Percentiles rank a stretch among this genome's conserved stretches.
Conservation (phyloP, 768 basidiomycete genomes). For the Tylopilus sp. region DNA sequence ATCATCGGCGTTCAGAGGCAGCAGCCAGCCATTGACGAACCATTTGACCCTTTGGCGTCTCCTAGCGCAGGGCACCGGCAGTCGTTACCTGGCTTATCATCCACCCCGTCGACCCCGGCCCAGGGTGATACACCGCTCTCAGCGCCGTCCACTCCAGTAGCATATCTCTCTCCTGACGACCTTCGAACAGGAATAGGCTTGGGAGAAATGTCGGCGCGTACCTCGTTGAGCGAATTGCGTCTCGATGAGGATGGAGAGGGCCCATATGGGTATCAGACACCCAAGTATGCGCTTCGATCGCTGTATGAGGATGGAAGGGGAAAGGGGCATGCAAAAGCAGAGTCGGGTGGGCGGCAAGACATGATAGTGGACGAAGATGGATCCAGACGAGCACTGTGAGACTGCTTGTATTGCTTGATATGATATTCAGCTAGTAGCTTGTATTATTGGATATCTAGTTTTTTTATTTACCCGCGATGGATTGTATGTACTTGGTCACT, state of each 20-base stretch:
- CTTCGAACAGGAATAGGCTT: conserved; percentile 25
- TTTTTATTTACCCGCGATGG: not conserved
- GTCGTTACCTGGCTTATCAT: conserved; percentile 29
- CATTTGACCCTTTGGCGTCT: conserved; percentile 1
- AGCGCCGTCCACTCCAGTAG: conserved; percentile 28
- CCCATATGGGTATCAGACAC: conserved; percentile 19
- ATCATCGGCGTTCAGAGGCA: conserved; percentile 72
- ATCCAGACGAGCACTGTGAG: conserved; percentile 2
- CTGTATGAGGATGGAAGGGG: conserved; percentile 7
- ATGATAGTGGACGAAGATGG: conserved; percentile 19
- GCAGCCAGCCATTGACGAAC: conserved; percentile 23
- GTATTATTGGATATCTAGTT: not conserved
- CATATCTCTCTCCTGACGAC: conserved; percentile 26
- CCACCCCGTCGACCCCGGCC: conserved; percentile 30
- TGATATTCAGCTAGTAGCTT: not conserved
- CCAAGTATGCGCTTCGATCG: conserved; percentile 12
- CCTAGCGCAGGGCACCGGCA: conserved; percentile 7
- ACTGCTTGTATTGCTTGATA: not conserved
- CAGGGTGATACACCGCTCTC: conserved; percentile 25
- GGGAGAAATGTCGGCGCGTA: conserved; percentile 25
- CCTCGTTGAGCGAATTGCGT: conserved; percentile 30
- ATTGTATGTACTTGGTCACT: not conserved
- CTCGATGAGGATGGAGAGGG: conserved; percentile 20
- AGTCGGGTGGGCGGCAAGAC: conserved; percentile 8
- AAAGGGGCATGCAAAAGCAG: not conserved